Conservation (phyloP, 305 asterid species). For the Fraxinus greggii region DNA sequence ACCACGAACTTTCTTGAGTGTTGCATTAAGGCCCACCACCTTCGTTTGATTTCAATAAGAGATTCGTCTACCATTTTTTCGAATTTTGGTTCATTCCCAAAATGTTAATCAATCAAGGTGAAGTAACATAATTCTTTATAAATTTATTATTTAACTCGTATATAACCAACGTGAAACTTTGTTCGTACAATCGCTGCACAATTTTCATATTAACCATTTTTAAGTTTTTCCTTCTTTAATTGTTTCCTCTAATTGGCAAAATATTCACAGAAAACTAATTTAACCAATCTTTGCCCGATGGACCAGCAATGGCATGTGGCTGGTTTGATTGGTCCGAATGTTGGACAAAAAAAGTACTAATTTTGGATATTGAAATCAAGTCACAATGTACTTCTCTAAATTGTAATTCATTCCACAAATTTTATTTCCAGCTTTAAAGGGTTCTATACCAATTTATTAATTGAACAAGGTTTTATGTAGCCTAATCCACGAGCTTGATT, state of each 20-base stretch:
- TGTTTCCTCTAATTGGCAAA: not conserved
- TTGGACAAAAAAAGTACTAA: not conserved
- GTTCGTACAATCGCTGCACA: not conserved
- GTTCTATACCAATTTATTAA: too few species aligned
- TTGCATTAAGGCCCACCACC: not conserved
- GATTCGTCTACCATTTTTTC: not conserved
- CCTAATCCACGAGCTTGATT: not conserved
- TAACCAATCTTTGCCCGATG: conserved; percentile 16
- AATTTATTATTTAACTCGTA: not conserved
- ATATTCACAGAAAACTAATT: conserved; percentile 14
- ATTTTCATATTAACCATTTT: not conserved
- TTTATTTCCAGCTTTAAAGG: not conserved
- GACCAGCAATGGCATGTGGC: conserved; percentile 32
- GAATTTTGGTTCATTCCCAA: not conserved
- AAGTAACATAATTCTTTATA: not conserved
- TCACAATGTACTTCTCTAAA: not conserved
- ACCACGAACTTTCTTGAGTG: not conserved
- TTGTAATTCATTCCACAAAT: not conserved
- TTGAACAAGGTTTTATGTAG: not conserved
- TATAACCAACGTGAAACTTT: not conserved
- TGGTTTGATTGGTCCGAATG: conserved; percentile 25
- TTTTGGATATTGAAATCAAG: not conserved
- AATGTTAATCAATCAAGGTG: not conserved
- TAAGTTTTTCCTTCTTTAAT: not conserved
- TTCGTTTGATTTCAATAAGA: not conserved